Evolutionary conservation across 1,284 basidiomycete species (phyloP).

Genomic region (Ustilago curta): DNA sequence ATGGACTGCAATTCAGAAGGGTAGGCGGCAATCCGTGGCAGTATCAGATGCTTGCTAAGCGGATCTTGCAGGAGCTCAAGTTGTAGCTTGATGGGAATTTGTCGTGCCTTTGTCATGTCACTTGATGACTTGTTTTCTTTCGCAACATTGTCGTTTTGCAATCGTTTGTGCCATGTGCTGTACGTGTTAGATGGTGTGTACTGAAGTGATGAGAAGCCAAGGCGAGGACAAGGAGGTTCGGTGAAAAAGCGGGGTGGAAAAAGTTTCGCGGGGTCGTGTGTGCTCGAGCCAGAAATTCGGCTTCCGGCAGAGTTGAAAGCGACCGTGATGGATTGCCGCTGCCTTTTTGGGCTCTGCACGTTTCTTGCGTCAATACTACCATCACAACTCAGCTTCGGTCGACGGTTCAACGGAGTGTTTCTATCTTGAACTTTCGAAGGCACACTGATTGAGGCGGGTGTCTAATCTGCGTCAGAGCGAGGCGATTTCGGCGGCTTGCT

Average conservation of each 20-base stretch:
- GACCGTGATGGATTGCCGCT: constrained; percentile 14
- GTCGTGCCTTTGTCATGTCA: not conserved
- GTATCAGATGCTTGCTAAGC: constrained; percentile 90
- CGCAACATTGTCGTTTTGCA: not conserved
- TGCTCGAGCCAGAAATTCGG: constrained; percentile 10
- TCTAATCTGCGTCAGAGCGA: no score
- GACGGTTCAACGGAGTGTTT: no score
- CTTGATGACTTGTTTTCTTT: no score
- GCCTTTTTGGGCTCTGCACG: not conserved
- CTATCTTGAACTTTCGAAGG: no score
- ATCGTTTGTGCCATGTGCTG: no score
- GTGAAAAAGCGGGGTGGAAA: constrained; percentile 10
- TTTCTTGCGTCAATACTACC: not conserved
- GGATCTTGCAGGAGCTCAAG: constrained; percentile 91
- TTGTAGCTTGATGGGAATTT: constrained; percentile 70
- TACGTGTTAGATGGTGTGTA: not conserved
- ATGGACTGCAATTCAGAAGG: constrained; percentile 94
- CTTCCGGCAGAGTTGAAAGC: not conserved
- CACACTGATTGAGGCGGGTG: no score
- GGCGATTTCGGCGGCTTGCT: no score
- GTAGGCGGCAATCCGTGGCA: constrained; percentile 95
- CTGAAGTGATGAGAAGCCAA: not conserved
- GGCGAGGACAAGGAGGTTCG: not conserved
- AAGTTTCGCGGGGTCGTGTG: not conserved
- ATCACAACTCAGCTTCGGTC: not conserved